Base-by-base conservation (phyloP, 768 basidiomycete species). In the Leucocoprinus sp. region DNA sequence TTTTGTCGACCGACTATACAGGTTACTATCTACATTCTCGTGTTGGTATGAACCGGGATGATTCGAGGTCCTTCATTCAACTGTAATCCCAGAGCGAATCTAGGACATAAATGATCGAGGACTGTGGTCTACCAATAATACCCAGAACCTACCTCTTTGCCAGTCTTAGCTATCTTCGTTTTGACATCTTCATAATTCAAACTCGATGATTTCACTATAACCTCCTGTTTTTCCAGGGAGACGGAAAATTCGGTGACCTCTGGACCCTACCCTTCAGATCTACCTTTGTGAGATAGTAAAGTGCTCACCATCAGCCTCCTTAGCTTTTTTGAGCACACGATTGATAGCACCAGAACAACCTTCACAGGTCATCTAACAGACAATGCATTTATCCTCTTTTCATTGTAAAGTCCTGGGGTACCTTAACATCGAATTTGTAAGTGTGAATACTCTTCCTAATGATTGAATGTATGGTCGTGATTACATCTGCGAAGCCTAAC, bases 351-450 rank as follows among this genome's bases (percentile, higher is more conserved):
- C 82, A 23, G 89, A 90, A 68, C 91, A 95, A 21, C 91, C 91
- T 22, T 62, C 58, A 68, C 91, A 95, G 29, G 84, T 78, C 89
- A 93, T 93, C 89, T 90, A 43, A 0, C 9, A 18, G 23, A 15
- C 0, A 1, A 31, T 23, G 31, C 38, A 11, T 33, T 28, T 8
- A 26, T 2, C 19, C 45, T 36, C 36, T 31, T 27, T 15, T 21
- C 28, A 8, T 23, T 15, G 24, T 12, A 19, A n/a, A 29, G 31
- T 31, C 9, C n/a, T 12, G 9, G 31, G 57, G 15, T 52, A 85
- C 88, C 80, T 88, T 88, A 64, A 92, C 89, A 55, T 89, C 72
- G 59, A 89, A 91, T 62, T 82, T 74, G 67, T 91, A 92, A 45
- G 73, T 79, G 50, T 74, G 68, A n/a, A n/a, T n/a, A n/a, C n/a